Percentiles rank a stretch among this genome's conserved stretches.
phyloP scores from a whole-genome alignment of 2,329 filamentous ascomycete genomes.

The Colletotrichum gigasporum region DNA sequence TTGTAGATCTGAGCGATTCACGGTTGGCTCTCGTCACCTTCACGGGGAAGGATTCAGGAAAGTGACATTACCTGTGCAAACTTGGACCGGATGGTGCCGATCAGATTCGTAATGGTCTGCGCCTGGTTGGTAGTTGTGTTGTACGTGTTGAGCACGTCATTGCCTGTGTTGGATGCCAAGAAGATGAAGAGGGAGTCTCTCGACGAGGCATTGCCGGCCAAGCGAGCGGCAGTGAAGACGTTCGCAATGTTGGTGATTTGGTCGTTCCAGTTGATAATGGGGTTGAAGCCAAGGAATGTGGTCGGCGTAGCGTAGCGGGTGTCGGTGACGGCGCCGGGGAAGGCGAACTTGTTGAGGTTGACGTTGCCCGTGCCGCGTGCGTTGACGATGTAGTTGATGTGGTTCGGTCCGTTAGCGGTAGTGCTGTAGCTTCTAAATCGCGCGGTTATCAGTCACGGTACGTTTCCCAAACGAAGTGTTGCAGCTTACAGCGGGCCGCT shows the following conservation, averaged over 20 bases:
- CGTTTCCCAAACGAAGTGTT: neutral
- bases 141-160: conserved; percentile 14
- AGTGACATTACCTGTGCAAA: neutral
- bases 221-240: neutral
- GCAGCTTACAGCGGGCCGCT: neutral
- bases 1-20: neutral
- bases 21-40: too few species aligned
- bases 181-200: conserved; percentile 14
- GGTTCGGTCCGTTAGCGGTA: neutral
- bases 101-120: conserved; percentile 1
- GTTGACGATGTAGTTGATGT: conserved; percentile 16
- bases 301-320: neutral
- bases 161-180: conserved; percentile 10
- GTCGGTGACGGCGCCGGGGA: neutral
- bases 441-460: fast-evolving
- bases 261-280: conserved; percentile 8
- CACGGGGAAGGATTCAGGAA: neutral
- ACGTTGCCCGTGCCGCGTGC: neutral
- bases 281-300: neutral
- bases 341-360: conserved; percentile 9
- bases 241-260: neutral
- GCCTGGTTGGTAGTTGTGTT: conserved; percentile 13
- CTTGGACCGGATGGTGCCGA: neutral
- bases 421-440: neutral
- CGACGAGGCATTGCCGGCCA: neutral